Percentiles rank a stretch among this genome's conserved stretches.
Evolutionary conservation across 2,329 filamentous ascomycete genomes (phyloP).

Genomic region (Phialophora macrospora): DNA sequence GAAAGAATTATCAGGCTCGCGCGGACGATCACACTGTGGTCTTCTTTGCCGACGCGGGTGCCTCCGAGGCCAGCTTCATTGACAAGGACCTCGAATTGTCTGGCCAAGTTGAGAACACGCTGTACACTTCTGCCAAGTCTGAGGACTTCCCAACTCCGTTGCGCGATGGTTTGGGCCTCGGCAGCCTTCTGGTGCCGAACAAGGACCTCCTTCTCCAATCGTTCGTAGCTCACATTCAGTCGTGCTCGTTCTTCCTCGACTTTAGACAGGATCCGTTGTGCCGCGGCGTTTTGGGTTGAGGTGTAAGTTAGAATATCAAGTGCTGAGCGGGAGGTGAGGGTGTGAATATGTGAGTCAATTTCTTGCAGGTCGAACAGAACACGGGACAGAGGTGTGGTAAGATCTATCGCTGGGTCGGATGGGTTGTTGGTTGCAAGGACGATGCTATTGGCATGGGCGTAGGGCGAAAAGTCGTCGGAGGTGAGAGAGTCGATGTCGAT

Average conservation of each 20-base stretch:
- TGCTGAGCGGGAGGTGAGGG: conserved; percentile 81
- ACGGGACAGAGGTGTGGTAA: conserved; percentile 89
- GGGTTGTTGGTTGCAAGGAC: conserved; percentile 91
- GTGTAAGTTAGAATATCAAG: conserved; percentile 81
- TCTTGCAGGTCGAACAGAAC: conserved; percentile 97
- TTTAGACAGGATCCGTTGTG: conserved; percentile 71
- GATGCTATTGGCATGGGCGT: conserved; percentile 83
- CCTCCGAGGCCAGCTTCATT: conserved; percentile 64
- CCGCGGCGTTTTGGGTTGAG: conserved; percentile 72
- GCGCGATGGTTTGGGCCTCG: conserved; percentile 76
- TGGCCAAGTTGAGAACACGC: conserved; percentile 77
- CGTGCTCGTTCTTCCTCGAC: conserved; percentile 79
- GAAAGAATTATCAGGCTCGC: conserved; percentile 79
- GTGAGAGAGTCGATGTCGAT: conserved; percentile 96
- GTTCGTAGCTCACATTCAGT: conserved; percentile 81
- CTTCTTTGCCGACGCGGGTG: conserved; percentile 59
- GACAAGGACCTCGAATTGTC: conserved; percentile 86
- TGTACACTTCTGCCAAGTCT: conserved; percentile 76
- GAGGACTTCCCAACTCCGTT: conserved; percentile 79
- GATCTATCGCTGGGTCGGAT: conserved; percentile 85
- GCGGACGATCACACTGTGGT: conserved; percentile 78
- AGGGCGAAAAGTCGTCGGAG: conserved; percentile 77
- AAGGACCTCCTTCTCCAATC: conserved; percentile 84
- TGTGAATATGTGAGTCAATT: conserved; percentile 93
- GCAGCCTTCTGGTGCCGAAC: conserved; percentile 85